Base-by-base conservation (phyloP, 1,284 basidiomycete species). In the Pulveroboletus sp. region DNA sequence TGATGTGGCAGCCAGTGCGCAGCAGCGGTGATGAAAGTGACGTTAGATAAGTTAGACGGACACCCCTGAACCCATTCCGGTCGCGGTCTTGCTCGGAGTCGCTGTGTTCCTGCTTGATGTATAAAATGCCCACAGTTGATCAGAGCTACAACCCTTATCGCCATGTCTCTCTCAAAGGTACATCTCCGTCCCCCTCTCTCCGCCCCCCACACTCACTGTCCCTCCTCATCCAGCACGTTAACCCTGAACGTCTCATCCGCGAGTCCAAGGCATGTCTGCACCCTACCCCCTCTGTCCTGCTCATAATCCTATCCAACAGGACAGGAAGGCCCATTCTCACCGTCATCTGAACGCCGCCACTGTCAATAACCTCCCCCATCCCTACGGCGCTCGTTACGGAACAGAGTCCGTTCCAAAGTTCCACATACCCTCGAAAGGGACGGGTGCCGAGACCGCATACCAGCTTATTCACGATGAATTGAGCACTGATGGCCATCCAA, bases 381-480 rank as follows among this genome's bases (percentile, higher is more conserved):
- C 81, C 0, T 91, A 90, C 59, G 84, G 83, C 24, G 81, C 81
- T 29, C 83, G 87, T 43, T 91, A 91, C 67, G 81, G 81, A 12
- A 85, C 84, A 11, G 69, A 67, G 24, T 78, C 85, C 17, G 73
- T 91, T 54, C 87, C 89, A 18, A 91, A 88, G 67, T 91, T 81
- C 68, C 79, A 77, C 56, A 67, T 91, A n/a, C 80, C 88, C 1
- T 76, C 77, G 49, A 83, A 81, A 77, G 88, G 88, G 9, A 73
- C 80, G 18, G 70, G 72, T 39, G 80, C 81, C 5, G 81, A 87
- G 40, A 70, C 80, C 6, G 84, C 87, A 0, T 93, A 94, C 68
- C 89, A 92, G 72, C 75, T 96, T 56, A 85, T 97, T 56, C 91
- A 90, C 67, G 91, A 94, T 64, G 92, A 96, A 72, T 79, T 96